A percentile compares a stretch with the other conserved stretches of the same genome.
Conservation (phyloP, 805 yeast genomes). For the Isabelozyma rhagii region DNA sequence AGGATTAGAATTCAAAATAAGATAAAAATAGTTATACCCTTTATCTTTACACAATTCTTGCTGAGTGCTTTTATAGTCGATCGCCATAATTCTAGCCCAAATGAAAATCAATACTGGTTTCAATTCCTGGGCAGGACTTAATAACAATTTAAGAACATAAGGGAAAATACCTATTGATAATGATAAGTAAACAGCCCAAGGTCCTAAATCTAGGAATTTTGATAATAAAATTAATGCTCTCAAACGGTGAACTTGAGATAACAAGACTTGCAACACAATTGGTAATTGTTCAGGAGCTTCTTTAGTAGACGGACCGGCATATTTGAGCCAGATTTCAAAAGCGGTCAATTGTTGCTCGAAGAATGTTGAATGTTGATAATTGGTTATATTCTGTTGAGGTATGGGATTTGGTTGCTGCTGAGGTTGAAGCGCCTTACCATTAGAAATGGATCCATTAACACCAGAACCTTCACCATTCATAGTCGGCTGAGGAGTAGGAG, state of each 20-base stretch:
- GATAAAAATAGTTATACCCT: slow-evolving; percentile 83
- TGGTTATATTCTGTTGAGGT: slow-evolving; percentile 24
- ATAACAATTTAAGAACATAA: slow-evolving; percentile 82
- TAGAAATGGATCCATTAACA: slow-evolving; percentile 2
- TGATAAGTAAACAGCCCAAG: slow-evolving; percentile 95
- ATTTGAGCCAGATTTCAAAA: slow-evolving; percentile 92
- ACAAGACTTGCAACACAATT: slow-evolving; percentile 83
- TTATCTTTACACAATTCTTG: slow-evolving; percentile 88
- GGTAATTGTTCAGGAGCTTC: slow-evolving; percentile 95
- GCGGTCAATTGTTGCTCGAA: slow-evolving; percentile 96
- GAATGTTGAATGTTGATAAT: slow-evolving; percentile 86
- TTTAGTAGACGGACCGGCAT: slow-evolving; percentile 73
- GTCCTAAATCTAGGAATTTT: slow-evolving; percentile 87
- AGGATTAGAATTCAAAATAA: slow-evolving; percentile 56
- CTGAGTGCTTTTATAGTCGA: slow-evolving; percentile 86
- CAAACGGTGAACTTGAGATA: slow-evolving; percentile 91
- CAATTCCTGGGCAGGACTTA: slow-evolving; percentile 92
- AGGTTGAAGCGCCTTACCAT: neutral
- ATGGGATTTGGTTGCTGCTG: neutral
- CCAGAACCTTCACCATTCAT: neutral
- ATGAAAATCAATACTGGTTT: slow-evolving; percentile 93
- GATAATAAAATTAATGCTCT: slow-evolving; percentile 83
- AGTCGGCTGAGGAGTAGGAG: slow-evolving; percentile 12
- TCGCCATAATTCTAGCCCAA: slow-evolving; percentile 98
- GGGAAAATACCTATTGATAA: slow-evolving; percentile 95